Base-by-base conservation (phyloP, 2,329 filamentous ascomycete genomes). In the Orbilia ellipsospora region DNA sequence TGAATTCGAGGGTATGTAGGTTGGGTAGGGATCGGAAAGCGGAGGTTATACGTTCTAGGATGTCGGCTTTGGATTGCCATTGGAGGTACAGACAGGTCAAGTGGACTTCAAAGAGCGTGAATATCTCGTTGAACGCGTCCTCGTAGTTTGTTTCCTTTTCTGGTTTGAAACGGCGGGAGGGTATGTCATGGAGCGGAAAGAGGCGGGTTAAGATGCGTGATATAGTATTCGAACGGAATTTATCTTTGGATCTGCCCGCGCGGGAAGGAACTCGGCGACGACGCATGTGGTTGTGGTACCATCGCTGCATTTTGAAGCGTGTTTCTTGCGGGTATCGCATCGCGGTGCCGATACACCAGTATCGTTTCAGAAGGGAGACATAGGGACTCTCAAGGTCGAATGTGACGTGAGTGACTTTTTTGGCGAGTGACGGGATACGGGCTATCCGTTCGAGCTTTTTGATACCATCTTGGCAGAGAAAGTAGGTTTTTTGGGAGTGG, bases 311-410 rank as follows among this genome's bases (percentile, higher is more conserved):
- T 16, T 57, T 61, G 7, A 52, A 60, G 7, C 62, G 18, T 1
- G 69, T 73, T 50, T 73, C 69, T 36, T 66, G 62, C 23, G 69
- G 56, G 31, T 73, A 73, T 13, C 69, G 61, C 62, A 73, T 67
- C 13, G 56, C 69, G 2, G 69, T 73, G 26, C 69, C 42, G 50
- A 73, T 73, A 44, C 69, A 73, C 69, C 69, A 73, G 28, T 73
- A 73, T 7, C 69, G 45, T 36, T 73, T 73, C 4, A 73, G 57
- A 10, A 73, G 59, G 1, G 59, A 23, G n/a, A 74, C 70, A 26
- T 74, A 74, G 5, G 70, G 70, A 31, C 63, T 74, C 28, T 68
- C 70, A 0, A 74, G 52, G 44, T 74, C 70, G 42, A 74, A 74
- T 0, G 63, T 68, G 2, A 74, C 59, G 48, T 74, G 70, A 7